Conservation (phyloP, 805 yeast genomes). For the Ogataea corticis region DNA sequence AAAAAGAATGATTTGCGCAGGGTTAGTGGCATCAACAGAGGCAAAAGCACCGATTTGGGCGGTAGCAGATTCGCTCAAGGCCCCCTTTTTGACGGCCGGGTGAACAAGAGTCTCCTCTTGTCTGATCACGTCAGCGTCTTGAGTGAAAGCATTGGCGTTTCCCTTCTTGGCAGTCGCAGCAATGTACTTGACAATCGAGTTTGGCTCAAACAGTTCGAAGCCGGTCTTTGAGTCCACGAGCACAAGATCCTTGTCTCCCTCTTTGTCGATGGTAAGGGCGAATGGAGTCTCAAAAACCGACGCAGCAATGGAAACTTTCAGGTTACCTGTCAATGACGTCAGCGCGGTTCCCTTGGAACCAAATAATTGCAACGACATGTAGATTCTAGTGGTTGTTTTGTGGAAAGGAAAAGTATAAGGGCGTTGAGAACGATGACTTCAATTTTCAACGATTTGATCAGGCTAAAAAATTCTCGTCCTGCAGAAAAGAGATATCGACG, state of each 20-base stretch:
- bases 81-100: slow-evolving; percentile 39
- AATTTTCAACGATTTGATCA: too few relatives aligned
- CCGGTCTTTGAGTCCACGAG: slow-evolving; percentile 38
- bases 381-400: too few relatives aligned
- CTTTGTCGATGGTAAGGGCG: slow-evolving; percentile 27
- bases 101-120: slow-evolving; percentile 49
- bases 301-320: slow-evolving; percentile 47
- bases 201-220: slow-evolving; percentile 60
- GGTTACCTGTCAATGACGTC: slow-evolving; percentile 38
- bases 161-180: slow-evolving; percentile 32
- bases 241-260: slow-evolving; percentile 19
- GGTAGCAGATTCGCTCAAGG: slow-evolving; percentile 25
- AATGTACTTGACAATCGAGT: slow-evolving; percentile 68
- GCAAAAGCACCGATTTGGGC: slow-evolving; percentile 17
- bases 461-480: too few relatives aligned
- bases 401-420: too few relatives aligned
- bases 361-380: slow-evolving; percentile 33
- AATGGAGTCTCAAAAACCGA: slow-evolving; percentile 32
- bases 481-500: too few relatives aligned
- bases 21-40: slow-evolving; percentile 37
- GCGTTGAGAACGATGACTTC: too few relatives aligned
- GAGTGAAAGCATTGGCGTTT: slow-evolving; percentile 16
- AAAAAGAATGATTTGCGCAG: slow-evolving; percentile 59
- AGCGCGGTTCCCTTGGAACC: slow-evolving; percentile 33
- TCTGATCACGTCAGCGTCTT: slow-evolving; percentile 30